Evolutionary conservation across 2,329 filamentous ascomycete genomes (phyloP).

Genomic region (Aspergillus eucalypticola): DNA sequence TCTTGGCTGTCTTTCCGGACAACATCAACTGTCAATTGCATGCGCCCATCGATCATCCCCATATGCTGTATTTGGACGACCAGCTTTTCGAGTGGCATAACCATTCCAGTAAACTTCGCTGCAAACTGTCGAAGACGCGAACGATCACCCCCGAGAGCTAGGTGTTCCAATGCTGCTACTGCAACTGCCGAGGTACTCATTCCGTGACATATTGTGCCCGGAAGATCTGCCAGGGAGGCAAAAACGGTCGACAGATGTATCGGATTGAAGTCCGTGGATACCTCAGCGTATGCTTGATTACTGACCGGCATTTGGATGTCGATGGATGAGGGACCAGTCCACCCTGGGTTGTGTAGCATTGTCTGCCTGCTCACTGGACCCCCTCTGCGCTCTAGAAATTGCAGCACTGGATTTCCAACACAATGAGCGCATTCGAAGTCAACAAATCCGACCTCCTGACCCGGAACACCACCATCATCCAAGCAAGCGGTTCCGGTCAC

Average conservation of each 20-base stretch:
- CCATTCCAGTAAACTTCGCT: slow-evolving; percentile 90
- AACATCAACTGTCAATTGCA: slow-evolving; percentile 95
- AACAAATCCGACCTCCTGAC: slow-evolving; percentile 8
- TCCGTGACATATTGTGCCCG: slow-evolving; percentile 93
- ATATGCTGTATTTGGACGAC: slow-evolving; percentile 89
- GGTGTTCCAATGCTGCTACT: slow-evolving; percentile 90
- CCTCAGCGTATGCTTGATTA: slow-evolving; percentile 92
- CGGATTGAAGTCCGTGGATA: slow-evolving; percentile 95
- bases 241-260: slow-evolving; percentile 96
- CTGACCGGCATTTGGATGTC: slow-evolving; percentile 84
- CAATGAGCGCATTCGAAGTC: slow-evolving; percentile 13
- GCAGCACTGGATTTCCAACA: slow-evolving; percentile 18
- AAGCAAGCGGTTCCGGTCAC: slow-evolving; percentile 14
- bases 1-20: slow-evolving; percentile 90
- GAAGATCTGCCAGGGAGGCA: slow-evolving; percentile 88
- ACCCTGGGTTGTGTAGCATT: slow-evolving; percentile 11
- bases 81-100: slow-evolving; percentile 88
- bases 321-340: slow-evolving; percentile 44
- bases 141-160: slow-evolving; percentile 84
- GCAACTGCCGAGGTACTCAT: slow-evolving; percentile 98
- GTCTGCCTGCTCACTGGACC: neutral
- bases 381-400: slow-evolving; percentile 21
- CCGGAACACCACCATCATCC: neutral
- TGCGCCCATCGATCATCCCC: slow-evolving; percentile 92
- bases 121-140: slow-evolving; percentile 93